Conservation (phyloP, 148 eudicot species). For the Silene conica region DNA sequence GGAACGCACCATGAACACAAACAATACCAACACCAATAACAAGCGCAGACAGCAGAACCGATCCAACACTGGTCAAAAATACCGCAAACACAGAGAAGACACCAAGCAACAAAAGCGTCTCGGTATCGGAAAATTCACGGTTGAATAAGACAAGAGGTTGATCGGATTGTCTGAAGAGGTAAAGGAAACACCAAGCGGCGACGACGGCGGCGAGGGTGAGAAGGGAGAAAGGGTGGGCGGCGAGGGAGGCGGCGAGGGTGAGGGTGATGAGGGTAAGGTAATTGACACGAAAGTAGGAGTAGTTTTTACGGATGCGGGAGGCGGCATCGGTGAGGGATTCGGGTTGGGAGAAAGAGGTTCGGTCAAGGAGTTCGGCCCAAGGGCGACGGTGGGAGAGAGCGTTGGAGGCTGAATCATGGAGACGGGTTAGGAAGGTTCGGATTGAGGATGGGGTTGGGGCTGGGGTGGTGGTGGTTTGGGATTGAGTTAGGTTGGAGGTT, state of each 20-base stretch:
- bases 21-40: slow-evolving; percentile 63
- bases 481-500: slow-evolving; percentile 17
- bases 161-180: slow-evolving; percentile 84
- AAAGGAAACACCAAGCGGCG: slow-evolving; percentile 77
- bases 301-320: slow-evolving; percentile 67
- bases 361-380: slow-evolving; percentile 72
- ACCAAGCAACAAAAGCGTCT: slow-evolving; percentile 50
- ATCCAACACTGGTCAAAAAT: slow-evolving; percentile 76
- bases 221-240: slow-evolving; percentile 78
- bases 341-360: slow-evolving; percentile 72
- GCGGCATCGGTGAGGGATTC: slow-evolving; percentile 73
- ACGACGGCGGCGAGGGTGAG: slow-evolving; percentile 55
- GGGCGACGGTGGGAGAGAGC: slow-evolving; percentile 73
- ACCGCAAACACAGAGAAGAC: slow-evolving; percentile 45
- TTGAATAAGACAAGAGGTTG: slow-evolving; percentile 56
- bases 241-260: slow-evolving; percentile 61
- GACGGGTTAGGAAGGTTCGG: slow-evolving; percentile 49
- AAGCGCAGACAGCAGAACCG: slow-evolving; percentile 66
- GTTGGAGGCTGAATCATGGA: slow-evolving; percentile 37
- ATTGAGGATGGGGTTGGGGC: slow-evolving; percentile 40
- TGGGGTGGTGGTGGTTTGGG: slow-evolving; percentile 6
- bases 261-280: slow-evolving; percentile 51
- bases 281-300: slow-evolving; percentile 73
- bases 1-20: slow-evolving; percentile 67
- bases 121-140: slow-evolving; percentile 64